phyloP scores from a whole-genome alignment of 2,329 filamentous ascomycete genomes.

The Phyllachora maydis region DNA sequence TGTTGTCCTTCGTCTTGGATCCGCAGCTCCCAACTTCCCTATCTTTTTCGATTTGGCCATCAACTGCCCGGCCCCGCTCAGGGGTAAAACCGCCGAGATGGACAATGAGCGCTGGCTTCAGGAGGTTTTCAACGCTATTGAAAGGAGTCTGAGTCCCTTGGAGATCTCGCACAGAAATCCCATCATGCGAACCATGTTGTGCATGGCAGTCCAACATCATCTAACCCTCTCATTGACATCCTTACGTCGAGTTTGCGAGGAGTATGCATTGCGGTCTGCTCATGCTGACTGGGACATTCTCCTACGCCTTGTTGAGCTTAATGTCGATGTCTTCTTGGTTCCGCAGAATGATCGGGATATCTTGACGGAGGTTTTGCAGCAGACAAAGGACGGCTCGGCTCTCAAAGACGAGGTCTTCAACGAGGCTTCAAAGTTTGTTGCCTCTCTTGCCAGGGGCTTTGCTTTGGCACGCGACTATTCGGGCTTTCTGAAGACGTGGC shows the following conservation, averaged over 20 bases:
- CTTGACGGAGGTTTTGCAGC: constrained; percentile 17
- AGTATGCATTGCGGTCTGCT: constrained; percentile 16
- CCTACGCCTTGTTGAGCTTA: constrained; percentile 18
- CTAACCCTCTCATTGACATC: constrained; percentile 15
- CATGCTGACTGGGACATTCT: constrained; percentile 20
- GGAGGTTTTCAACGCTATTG: constrained; percentile 12
- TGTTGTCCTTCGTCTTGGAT: too few relatives aligned
- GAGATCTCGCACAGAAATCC: constrained; percentile 5
- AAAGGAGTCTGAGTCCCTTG: constrained; percentile 8
- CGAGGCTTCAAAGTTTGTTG: constrained; percentile 14
- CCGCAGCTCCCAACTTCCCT: constrained; percentile 16
- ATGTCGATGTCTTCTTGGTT: constrained; percentile 22
- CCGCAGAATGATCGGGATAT: constrained; percentile 16
- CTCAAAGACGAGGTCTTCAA: constrained; percentile 4
- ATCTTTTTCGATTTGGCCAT: constrained; percentile 22
- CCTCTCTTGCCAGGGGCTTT: constrained; percentile 21
- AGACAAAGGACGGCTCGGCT: constrained; percentile 8
- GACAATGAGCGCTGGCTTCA: constrained; percentile 19
- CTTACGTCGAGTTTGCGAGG: constrained; percentile 19
- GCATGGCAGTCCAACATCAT: constrained; percentile 10
- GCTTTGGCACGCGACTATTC: constrained; percentile 20
- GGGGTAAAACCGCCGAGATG: constrained; percentile 16
- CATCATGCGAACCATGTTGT: constrained; percentile 11
- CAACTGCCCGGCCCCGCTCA: constrained; percentile 9
- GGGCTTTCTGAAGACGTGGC: constrained; percentile 25